Evolutionary conservation across 2,329 filamentous ascomycete species (phyloP).

Genomic region (Mariannaea elegans): DNA sequence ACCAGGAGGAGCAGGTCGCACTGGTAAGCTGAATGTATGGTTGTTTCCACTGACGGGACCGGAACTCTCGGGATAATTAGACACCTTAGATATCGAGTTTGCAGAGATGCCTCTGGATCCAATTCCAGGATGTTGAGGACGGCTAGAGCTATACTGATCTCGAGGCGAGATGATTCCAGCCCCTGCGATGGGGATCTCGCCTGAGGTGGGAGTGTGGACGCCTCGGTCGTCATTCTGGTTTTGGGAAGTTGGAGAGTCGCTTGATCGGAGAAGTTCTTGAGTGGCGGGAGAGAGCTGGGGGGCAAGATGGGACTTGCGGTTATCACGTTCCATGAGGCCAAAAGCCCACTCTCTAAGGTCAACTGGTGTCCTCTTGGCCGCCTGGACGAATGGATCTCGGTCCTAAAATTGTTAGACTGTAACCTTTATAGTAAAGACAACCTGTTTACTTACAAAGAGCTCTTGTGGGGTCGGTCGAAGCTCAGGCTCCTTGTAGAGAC

Average conservation of each 20-base stretch:
- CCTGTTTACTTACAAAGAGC: slow-evolving; percentile 76
- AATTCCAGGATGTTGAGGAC: slow-evolving; percentile 62
- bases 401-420: slow-evolving; percentile 66
- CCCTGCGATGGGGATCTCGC: slow-evolving; percentile 74
- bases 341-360: slow-evolving; percentile 94
- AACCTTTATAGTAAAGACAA: background rate
- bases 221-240: slow-evolving; percentile 54
- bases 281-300: slow-evolving; percentile 82
- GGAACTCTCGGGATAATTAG: slow-evolving; percentile 49
- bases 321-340: slow-evolving; percentile 91
- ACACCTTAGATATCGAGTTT: slow-evolving; percentile 61
- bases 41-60: slow-evolving; percentile 55
- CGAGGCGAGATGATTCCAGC: slow-evolving; percentile 63
- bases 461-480: slow-evolving; percentile 92
- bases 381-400: slow-evolving; percentile 92
- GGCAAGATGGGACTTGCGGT: slow-evolving; percentile 91
- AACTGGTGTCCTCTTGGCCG: slow-evolving; percentile 94
- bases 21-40: slow-evolving; percentile 69
- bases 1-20: slow-evolving; percentile 68
- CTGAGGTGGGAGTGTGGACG: slow-evolving; percentile 71
- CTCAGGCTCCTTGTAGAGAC: slow-evolving; percentile 88
- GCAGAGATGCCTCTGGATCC: slow-evolving; percentile 61
- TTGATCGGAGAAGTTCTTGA: slow-evolving; percentile 75
- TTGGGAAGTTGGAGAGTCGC: slow-evolving; percentile 64
- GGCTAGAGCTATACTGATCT: slow-evolving; percentile 57